A percentile compares a stretch with the other conserved stretches of the same genome.
These are phyloP conservation scores for Agaricus blazei DNA, from an alignment of 768 basidiomycete genomes.

Conservation along the genomic window DNA sequence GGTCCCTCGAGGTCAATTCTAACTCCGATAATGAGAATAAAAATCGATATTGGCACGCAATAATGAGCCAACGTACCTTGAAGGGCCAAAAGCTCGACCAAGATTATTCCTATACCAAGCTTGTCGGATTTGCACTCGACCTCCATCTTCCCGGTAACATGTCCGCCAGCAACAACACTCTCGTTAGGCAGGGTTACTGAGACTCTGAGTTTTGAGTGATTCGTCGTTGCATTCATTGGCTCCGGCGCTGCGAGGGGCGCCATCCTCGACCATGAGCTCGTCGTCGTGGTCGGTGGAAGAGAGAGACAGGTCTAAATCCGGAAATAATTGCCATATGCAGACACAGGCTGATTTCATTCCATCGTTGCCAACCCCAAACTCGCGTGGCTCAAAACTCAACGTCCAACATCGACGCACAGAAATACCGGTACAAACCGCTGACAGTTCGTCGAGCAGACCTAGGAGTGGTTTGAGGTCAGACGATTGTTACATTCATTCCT, in stretches of 20 bases:
- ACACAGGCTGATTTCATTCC: not conserved
- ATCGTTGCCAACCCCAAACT: not conserved
- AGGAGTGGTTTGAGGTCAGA: no score
- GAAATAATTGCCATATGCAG: not conserved
- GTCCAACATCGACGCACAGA: no score
- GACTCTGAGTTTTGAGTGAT: slow-evolving; percentile 76
- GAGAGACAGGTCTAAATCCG: not conserved
- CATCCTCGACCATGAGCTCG: not conserved
- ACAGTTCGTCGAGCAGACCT: no score
- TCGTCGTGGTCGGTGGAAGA: not conserved
- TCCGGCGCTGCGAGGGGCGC: slow-evolving; percentile 24
- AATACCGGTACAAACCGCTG: no score
- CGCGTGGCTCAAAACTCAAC: no score
- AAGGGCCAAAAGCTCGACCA: slow-evolving; percentile 71
- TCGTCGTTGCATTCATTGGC: slow-evolving; percentile 79
- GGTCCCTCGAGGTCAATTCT: slow-evolving; percentile 77
- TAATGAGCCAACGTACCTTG: slow-evolving; percentile 46
- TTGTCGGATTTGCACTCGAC: slow-evolving; percentile 74
- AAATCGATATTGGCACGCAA: slow-evolving; percentile 10
- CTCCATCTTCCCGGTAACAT: slow-evolving; percentile 72
- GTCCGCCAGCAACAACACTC: slow-evolving; percentile 59
- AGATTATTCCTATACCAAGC: slow-evolving; percentile 69
- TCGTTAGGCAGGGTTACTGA: slow-evolving; percentile 54
- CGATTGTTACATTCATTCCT: no score
- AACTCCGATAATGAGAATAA: not conserved